Conservation (phyloP, 805 yeast species). For the Kuraishia floccosa region DNA sequence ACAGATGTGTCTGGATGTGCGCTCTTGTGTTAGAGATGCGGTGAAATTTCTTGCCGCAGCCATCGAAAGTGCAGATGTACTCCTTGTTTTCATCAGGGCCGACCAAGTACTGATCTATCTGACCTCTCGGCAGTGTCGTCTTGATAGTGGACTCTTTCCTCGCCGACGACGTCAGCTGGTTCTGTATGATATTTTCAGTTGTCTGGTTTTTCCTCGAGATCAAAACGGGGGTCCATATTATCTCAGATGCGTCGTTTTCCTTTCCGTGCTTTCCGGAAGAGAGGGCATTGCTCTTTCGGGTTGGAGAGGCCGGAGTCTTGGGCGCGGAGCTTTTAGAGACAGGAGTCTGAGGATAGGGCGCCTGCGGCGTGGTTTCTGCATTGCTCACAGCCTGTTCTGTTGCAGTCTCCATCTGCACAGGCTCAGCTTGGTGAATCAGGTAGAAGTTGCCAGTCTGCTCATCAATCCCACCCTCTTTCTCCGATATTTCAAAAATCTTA, state of each 20-base stretch:
- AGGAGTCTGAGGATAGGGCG: too few species aligned
- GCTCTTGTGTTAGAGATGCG: conserved; percentile 88
- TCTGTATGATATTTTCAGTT: conserved; percentile 16
- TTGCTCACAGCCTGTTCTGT: too few species aligned
- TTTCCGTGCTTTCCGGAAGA: background rate
- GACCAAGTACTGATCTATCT: conserved; percentile 69
- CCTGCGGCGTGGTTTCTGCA: too few species aligned
- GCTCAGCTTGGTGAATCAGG: too few species aligned
- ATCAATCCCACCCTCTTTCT: too few species aligned
- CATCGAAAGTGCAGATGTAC: conserved; percentile 64
- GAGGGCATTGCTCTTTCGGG: too few species aligned
- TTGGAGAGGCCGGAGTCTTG: too few species aligned
- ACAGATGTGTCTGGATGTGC: conserved; percentile 92
- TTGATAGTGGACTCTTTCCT: conserved; percentile 37
- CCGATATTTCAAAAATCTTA: too few species aligned
- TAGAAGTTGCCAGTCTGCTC: too few species aligned
- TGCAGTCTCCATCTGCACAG: too few species aligned
- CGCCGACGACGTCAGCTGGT: conserved; percentile 32
- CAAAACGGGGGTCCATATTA: conserved; percentile 21
- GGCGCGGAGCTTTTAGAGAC: too few species aligned
- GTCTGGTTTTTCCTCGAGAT: conserved; percentile 18
- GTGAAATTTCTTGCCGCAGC: conserved; percentile 76
- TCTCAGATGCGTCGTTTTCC: conserved; percentile 11
- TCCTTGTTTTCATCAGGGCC: conserved; percentile 69
- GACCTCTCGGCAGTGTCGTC: conserved; percentile 80